These are phyloP conservation scores for Ophiostoma australiae DNA, from an alignment of 2,329 filamentous ascomycete genomes.

Conservation along the genomic window DNA sequence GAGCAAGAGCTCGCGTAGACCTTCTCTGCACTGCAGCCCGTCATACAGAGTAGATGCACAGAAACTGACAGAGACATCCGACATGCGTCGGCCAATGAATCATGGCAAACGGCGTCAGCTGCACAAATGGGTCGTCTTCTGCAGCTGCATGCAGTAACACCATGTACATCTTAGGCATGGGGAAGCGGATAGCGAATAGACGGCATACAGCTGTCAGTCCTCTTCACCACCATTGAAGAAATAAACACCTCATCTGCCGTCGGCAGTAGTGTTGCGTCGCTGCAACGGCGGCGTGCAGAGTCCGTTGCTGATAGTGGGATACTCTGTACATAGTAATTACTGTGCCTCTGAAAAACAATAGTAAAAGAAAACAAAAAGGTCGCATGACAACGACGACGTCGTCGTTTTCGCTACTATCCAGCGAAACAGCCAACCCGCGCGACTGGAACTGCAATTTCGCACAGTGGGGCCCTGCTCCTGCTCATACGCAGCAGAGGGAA, in stretches of 20 bases:
- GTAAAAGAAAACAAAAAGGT: neutral
- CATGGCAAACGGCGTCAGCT: neutral
- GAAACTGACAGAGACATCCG: neutral
- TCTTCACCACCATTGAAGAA: neutral
- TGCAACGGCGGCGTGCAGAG: too few species aligned
- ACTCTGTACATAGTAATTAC: too few species aligned
- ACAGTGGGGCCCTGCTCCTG: neutral
- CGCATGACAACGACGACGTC: neutral
- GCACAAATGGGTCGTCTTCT: neutral
- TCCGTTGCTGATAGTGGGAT: too few species aligned
- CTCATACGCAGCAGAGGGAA: neutral
- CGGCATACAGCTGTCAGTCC: too few species aligned
- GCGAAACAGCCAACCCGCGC: neutral
- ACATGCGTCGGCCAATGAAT: neutral
- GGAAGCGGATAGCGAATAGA: too few species aligned
- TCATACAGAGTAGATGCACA: too few species aligned
- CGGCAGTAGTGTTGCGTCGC: neutral
- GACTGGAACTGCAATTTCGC: neutral
- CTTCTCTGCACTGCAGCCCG: neutral
- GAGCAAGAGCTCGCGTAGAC: slow-evolving; percentile 3
- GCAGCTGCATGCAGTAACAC: neutral
- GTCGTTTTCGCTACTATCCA: neutral
- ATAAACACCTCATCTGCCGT: neutral
- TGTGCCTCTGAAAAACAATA: neutral
- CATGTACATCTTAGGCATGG: too few species aligned